Percentiles rank a stretch among this genome's conserved stretches.
Conservation (phyloP, 2,329 filamentous ascomycete species). For the Zarea fungicola region DNA sequence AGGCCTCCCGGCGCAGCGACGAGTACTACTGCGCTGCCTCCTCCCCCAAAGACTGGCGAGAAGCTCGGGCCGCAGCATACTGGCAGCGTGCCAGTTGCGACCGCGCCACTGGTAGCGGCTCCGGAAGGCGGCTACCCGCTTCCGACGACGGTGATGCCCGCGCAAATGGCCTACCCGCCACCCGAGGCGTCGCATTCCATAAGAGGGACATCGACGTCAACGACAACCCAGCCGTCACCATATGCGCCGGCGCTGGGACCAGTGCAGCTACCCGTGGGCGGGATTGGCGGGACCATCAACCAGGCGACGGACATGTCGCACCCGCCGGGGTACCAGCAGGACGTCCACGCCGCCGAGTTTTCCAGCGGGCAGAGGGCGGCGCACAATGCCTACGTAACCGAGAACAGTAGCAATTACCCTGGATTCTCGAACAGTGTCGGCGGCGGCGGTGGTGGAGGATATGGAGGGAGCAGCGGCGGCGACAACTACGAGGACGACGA, state of each 20-base stretch:
- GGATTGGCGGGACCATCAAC: slow-evolving; percentile 15
- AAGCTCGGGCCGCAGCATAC: slow-evolving; percentile 18
- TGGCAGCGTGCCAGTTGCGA: slow-evolving; percentile 45
- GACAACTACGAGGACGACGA: slow-evolving; percentile 34
- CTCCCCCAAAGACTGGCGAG: slow-evolving; percentile 49
- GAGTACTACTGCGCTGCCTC: slow-evolving; percentile 30
- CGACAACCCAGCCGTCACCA: slow-evolving; percentile 10
- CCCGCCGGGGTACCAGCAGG: slow-evolving; percentile 53
- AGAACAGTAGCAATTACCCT: too few relatives aligned
- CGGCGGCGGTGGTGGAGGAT: slow-evolving; percentile 23
- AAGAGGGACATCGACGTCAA: slow-evolving; percentile 35
- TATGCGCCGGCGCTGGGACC: slow-evolving; percentile 8
- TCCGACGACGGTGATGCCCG: slow-evolving; percentile 38
- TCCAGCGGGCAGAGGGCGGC: slow-evolving; percentile 41
- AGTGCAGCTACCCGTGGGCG: slow-evolving; percentile 14
- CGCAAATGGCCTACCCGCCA: slow-evolving; percentile 15
- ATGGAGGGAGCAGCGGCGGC: slow-evolving; percentile 48
- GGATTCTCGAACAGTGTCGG: slow-evolving; percentile 18
- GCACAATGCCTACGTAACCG: slow-evolving; percentile 29
- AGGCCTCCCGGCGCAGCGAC: slow-evolving; percentile 29
- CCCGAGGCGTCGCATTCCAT: background rate
- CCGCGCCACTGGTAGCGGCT: slow-evolving; percentile 35
- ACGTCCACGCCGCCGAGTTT: slow-evolving; percentile 47
- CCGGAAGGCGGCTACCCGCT: slow-evolving; percentile 48
- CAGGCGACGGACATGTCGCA: slow-evolving; percentile 33